Percentiles rank a stretch among this genome's conserved stretches.
phyloP scores from a whole-genome alignment of 2,329 filamentous ascomycete species.

The Fusarium zealandicum region DNA sequence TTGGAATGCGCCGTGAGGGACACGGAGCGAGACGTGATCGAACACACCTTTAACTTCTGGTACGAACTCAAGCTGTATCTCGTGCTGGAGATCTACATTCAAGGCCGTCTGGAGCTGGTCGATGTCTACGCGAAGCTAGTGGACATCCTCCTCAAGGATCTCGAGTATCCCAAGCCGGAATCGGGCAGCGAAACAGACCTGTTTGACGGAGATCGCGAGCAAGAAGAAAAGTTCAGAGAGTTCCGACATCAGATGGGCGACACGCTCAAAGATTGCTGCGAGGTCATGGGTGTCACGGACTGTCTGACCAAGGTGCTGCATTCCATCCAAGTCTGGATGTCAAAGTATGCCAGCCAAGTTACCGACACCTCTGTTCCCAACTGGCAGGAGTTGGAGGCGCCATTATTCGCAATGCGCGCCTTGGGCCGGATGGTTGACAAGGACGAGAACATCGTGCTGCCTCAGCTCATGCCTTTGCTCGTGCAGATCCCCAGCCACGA shows the following conservation, averaged over 20 bases:
- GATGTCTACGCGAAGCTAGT: conserved; percentile 90
- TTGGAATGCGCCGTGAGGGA: conserved; percentile 92
- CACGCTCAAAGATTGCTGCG: conserved; percentile 94
- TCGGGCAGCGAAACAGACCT: conserved; percentile 78
- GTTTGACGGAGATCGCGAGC: conserved; percentile 94
- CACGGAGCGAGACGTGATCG: conserved; percentile 87
- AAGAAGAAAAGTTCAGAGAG: conserved; percentile 95
- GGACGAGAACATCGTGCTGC: conserved; percentile 85
- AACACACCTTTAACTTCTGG: conserved; percentile 96
- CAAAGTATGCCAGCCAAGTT: conserved; percentile 78
- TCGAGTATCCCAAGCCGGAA: conserved; percentile 85
- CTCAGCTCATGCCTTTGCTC: conserved; percentile 90
- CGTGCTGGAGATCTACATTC: conserved; percentile 86
- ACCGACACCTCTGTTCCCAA: conserved; percentile 80
- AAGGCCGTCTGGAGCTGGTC: conserved; percentile 77
- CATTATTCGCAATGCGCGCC: conserved; percentile 91
- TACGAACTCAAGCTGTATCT: conserved; percentile 98
- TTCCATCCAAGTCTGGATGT: conserved; percentile 87
- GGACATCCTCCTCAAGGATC: conserved; percentile 88
- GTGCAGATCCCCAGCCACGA: conserved; percentile 95
- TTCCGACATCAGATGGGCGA: conserved; percentile 98
- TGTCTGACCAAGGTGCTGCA: conserved; percentile 89
- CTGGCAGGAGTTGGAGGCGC: conserved; percentile 96
- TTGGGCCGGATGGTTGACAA: conserved; percentile 96
- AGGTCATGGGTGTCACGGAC: conserved; percentile 92